Evolutionary conservation across 2,329 filamentous ascomycete species (phyloP).

Genomic region (Alternaria metachromatica): DNA sequence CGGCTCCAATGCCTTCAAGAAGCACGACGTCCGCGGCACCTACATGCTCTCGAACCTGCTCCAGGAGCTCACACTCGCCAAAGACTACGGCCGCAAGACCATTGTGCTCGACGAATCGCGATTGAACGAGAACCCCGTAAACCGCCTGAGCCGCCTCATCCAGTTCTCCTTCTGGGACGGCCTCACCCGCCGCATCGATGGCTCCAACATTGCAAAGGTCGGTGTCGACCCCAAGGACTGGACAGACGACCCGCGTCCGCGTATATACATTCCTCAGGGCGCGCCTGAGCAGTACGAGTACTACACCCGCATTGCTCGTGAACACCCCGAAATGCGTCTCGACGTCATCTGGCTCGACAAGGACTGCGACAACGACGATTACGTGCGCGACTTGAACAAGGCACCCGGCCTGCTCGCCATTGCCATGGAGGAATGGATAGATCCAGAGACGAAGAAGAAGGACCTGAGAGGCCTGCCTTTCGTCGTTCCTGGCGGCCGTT

Average conservation of each 20-base stretch:
- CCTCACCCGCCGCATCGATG: constrained; percentile 88
- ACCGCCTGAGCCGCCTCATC: constrained; percentile 84
- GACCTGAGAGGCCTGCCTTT: constrained; percentile 84
- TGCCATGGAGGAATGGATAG: constrained; percentile 77
- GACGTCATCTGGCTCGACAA: constrained; percentile 83
- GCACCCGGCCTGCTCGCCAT: constrained; percentile 90
- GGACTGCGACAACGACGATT: constrained; percentile 75
- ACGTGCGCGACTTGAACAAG: constrained; percentile 81
- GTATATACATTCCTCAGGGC: constrained; percentile 87
- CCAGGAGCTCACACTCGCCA: constrained; percentile 90
- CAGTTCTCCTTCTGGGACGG: constrained; percentile 92
- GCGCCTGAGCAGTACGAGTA: constrained; percentile 89
- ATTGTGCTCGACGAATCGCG: constrained; percentile 91
- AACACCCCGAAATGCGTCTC: constrained; percentile 81
- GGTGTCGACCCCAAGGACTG: constrained; percentile 94
- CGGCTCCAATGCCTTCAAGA: constrained; percentile 83
- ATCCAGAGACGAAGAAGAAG: constrained; percentile 71
- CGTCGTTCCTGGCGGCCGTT: constrained; percentile 94
- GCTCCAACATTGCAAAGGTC: constrained; percentile 82
- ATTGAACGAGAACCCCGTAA: constrained; percentile 93
- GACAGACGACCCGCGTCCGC: constrained; percentile 85
- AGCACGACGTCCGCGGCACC: constrained; percentile 89
- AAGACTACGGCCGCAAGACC: constrained; percentile 86
- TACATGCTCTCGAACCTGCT: constrained; percentile 97
- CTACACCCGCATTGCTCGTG: constrained; percentile 79